Percentiles rank a stretch among this genome's conserved stretches.
phyloP scores from a whole-genome alignment of 2,329 filamentous ascomycete genomes.

The Xylaria sp. region DNA sequence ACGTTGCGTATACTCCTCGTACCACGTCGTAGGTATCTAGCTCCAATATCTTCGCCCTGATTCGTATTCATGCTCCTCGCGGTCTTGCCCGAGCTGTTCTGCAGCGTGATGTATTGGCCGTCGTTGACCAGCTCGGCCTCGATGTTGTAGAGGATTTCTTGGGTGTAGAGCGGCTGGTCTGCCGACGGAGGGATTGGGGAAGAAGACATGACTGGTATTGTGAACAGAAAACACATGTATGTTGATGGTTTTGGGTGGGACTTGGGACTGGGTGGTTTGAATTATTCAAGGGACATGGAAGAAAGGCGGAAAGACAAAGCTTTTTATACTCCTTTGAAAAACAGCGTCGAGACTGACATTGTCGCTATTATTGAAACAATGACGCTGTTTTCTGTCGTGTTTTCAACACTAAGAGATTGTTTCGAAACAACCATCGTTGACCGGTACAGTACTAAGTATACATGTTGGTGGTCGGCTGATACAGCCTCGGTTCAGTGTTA shows the following conservation, averaged over 20 bases:
- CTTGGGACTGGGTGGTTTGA: neutral
- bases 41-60: neutral
- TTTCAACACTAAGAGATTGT: neutral
- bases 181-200: neutral
- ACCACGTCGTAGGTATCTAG: neutral
- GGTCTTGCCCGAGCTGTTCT: neutral
- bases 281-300: neutral
- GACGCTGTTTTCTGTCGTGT: neutral
- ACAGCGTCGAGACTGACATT: neutral
- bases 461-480: neutral
- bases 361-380: neutral
- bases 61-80: neutral
- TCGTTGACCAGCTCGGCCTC: conserved; percentile 27
- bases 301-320: neutral
- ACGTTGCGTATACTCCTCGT: neutral
- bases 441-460: neutral
- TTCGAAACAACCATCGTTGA: neutral
- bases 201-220: conserved; percentile 16
- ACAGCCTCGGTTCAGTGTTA: neutral
- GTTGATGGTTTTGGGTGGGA: neutral
- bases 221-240: too few relatives aligned
- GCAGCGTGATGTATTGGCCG: conserved; percentile 13
- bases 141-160: conserved; percentile 4
- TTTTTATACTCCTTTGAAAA: neutral
- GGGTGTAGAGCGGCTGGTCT: conserved; percentile 1